Evolutionary conservation across 1,284 basidiomycete genomes (phyloP).

Genomic region (Fistulina hepatica): DNA sequence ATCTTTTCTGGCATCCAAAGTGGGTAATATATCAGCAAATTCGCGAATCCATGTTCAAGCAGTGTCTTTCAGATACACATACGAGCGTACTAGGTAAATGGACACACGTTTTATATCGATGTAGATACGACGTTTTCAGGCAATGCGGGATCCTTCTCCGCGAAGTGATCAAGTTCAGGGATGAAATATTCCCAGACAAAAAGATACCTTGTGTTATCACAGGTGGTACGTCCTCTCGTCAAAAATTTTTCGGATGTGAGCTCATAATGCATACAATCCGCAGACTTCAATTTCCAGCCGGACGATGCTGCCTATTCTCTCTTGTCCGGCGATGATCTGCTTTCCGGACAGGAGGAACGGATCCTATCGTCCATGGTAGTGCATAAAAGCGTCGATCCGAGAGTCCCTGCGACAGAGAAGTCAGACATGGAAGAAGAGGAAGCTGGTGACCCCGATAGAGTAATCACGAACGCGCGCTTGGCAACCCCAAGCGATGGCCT

Average conservation of each 20-base stretch:
- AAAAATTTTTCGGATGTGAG: conserved; percentile 1
- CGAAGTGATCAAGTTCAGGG: conserved; percentile 50
- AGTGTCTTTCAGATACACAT: conserved; percentile 62
- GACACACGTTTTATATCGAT: conserved; percentile 1
- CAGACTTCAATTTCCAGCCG: conserved; percentile 92
- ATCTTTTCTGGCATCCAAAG: conserved; percentile 92
- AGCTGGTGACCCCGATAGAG: conserved; percentile 53
- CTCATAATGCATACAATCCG: conserved; percentile 2
- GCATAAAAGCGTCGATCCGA: conserved; percentile 50
- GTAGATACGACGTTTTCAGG: conserved; percentile 26
- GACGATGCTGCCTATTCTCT: conserved; percentile 80
- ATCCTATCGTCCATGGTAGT: conserved; percentile 68
- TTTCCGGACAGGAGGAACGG: conserved; percentile 39
- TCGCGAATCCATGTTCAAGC: too few relatives aligned
- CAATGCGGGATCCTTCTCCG: conserved; percentile 63
- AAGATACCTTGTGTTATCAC: conserved; percentile 75
- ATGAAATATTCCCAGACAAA: conserved; percentile 29
- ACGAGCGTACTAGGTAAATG: conserved; percentile 71
- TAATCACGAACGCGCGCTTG: conserved; percentile 69
- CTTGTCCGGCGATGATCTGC: conserved; percentile 51
- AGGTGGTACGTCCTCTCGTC: conserved; percentile 50
- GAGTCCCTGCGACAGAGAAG: conserved; percentile 21
- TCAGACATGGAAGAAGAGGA: conserved; percentile 33
- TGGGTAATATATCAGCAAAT: conserved; percentile 28
- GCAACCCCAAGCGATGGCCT: conserved; percentile 62